Conservation (phyloP, 1,284 basidiomycete species). For the Ceratobasidium sp. region DNA sequence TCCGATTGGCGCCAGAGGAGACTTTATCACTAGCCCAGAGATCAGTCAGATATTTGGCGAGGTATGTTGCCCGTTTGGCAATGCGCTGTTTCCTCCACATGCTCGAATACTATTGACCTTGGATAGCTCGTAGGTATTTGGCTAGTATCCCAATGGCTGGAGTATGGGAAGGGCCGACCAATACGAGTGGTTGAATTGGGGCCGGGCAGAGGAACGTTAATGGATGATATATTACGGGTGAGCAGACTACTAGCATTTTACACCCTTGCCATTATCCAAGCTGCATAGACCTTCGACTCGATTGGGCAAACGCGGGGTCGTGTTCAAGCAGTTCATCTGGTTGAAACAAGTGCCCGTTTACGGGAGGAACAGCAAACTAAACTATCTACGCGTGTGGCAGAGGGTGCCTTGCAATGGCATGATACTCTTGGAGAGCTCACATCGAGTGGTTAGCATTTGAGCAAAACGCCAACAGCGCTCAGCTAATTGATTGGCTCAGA, state of each 20-base stretch:
- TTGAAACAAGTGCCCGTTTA: constrained; percentile 84
- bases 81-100: constrained; percentile 51
- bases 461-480: not conserved
- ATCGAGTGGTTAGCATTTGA: constrained; percentile 54
- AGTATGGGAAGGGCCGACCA: constrained; percentile 65
- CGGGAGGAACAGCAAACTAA: constrained; percentile 74
- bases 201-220: constrained; percentile 93
- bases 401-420: constrained; percentile 75
- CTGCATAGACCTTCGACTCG: constrained; percentile 60
- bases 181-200: constrained; percentile 92
- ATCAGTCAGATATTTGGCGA: constrained; percentile 98
- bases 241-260: constrained; percentile 52
- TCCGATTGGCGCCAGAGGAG: constrained; percentile 89
- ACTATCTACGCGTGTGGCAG: constrained; percentile 58
- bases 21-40: constrained; percentile 98
- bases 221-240: constrained; percentile 92
- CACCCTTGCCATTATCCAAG: constrained; percentile 49
- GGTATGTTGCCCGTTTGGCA: constrained; percentile 64
- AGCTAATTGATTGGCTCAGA: constrained; percentile 58
- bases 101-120: constrained; percentile 56
- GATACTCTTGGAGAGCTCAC: constrained; percentile 79
- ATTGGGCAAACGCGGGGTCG: constrained; percentile 29
- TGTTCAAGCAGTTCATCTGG: constrained; percentile 71
- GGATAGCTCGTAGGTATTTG: constrained; percentile 86
- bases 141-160: constrained; percentile 85